Conservation (phyloP, 192 early-diverging fungal genomes). For the Coemansia sp. region DNA sequence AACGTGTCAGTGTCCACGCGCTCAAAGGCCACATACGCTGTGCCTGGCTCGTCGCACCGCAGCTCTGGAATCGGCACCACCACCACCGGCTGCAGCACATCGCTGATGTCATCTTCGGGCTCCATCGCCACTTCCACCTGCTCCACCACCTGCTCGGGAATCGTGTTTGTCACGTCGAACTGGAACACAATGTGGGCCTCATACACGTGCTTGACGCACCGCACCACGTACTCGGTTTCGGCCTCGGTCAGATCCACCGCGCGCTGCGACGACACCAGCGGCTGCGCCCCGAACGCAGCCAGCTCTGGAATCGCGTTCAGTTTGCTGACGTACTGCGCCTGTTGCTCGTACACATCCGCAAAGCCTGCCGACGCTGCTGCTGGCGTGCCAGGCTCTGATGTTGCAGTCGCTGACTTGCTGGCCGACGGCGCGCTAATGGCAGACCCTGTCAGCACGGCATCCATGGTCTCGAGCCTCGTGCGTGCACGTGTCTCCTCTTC, state of each 20-base stretch:
- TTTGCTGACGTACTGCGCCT: conserved; percentile 71
- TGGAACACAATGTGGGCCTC: conserved; percentile 89
- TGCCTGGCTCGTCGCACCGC: conserved; percentile 70
- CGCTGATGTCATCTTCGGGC: conserved; percentile 61
- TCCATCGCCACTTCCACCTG: conserved; percentile 87
- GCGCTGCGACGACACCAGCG: conserved; percentile 75
- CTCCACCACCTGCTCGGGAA: conserved; percentile 90
- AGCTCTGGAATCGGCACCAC: conserved; percentile 75
- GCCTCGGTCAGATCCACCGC: conserved; percentile 84
- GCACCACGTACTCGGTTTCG: conserved; percentile 94
- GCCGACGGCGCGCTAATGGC: conserved; percentile 23
- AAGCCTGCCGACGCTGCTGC: conserved; percentile 16
- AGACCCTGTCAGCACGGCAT: conserved; percentile 47
- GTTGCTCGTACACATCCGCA: conserved; percentile 54
- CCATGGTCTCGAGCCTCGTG: conserved; percentile 46
- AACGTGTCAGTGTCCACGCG: conserved; percentile 51
- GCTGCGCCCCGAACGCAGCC: conserved; percentile 68
- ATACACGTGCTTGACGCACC: conserved; percentile 93
- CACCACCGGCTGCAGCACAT: conserved; percentile 62
- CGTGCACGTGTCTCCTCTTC: conserved; percentile 79
- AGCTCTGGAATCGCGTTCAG: conserved; percentile 83
- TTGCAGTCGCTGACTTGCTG: background rate
- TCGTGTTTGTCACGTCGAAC: conserved; percentile 93
- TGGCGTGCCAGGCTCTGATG: conserved; percentile 8
- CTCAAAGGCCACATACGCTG: conserved; percentile 86